Base-by-base conservation (phyloP, 257 asterid genomes). In the Capsicum rhomboideum region DNA sequence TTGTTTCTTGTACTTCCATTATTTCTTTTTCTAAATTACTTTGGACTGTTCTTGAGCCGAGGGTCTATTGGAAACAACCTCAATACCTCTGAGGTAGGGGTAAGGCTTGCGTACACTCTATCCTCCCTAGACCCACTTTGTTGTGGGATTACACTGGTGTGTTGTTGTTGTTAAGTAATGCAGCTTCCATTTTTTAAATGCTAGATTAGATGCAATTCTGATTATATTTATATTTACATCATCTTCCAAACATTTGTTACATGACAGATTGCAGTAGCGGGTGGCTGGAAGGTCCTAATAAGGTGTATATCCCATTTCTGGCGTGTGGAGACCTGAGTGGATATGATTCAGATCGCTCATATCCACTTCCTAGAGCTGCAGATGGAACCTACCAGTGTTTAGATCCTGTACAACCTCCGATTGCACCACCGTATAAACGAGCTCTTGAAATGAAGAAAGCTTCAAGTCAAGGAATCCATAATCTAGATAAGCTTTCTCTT, bases 311-410 rank as follows among this genome's bases (percentile, higher is more conserved):
- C 28, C 98, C 98, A 17, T 97, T 97, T 86, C 85, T 95, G 90
- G 99, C 99, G 17, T 97, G 98, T 56, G 98, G 99, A n/a, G 98
- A 93, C 89, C 94, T 95, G 74, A 93, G 87, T 7, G 98, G 99
- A 50, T 95, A 91, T 63, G 98, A 95, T 83, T 95, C 98, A 0
- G 98, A 95, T 71, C 93, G 94, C 81, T 92, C 97, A 4, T 93
- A 95, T 84, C 97, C 99, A 17, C 97, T 95, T 37, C 91, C 97
- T 31, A 93, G 88, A 90, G 84, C 53, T 54, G 96, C 93, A 4
- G 95, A 92, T 40, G 98, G 98, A 84, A 90, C 92, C 28, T 95
- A 95, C 85, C 95, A 66, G 88, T 89, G 96, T 84, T 86, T 97
- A 63, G 98, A 95, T 82, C 99, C 98, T 4, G 89, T 97, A 79